These are phyloP conservation scores for Pseudonectria foliicola DNA, from an alignment of 2,329 filamentous ascomycete genomes.

Conservation along the genomic window DNA sequence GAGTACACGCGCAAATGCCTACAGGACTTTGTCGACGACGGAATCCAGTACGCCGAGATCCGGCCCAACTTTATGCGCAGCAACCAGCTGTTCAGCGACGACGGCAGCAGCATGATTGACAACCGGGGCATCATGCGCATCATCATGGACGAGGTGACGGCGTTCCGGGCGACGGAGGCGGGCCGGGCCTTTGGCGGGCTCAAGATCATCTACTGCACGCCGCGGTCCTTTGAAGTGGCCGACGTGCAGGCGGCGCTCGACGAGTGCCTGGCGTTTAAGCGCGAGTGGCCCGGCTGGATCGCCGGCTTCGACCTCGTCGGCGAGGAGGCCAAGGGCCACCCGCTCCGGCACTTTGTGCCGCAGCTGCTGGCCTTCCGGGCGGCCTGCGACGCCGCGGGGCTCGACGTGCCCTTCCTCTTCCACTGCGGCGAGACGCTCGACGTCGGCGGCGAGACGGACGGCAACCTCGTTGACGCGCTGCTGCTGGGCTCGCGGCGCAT, in stretches of 20 bases:
- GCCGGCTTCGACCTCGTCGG: constrained; percentile 67
- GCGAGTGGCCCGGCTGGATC: constrained; percentile 49
- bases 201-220: constrained; percentile 67
- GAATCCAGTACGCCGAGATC: constrained; percentile 65
- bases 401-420: constrained; percentile 66
- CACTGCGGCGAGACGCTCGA: constrained; percentile 72
- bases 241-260: constrained; percentile 46
- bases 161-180: constrained; percentile 32
- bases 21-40: constrained; percentile 54
- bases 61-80: constrained; percentile 60
- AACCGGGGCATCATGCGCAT: constrained; percentile 55
- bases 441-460: constrained; percentile 55
- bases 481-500: constrained; percentile 61
- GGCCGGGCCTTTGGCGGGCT: constrained; percentile 50
- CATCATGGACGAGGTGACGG: constrained; percentile 47
- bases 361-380: constrained; percentile 51
- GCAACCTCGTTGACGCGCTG: constrained; percentile 63
- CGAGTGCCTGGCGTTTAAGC: constrained; percentile 57
- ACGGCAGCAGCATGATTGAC: constrained; percentile 44
- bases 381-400: constrained; percentile 36
- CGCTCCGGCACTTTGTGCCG: constrained; percentile 47
- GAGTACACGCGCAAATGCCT: constrained; percentile 54
- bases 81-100: constrained; percentile 54
- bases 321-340: constrained; percentile 55
- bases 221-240: constrained; percentile 46